Conservation (phyloP, 2,329 filamentous ascomycete species). For the Cercospora janseana region DNA sequence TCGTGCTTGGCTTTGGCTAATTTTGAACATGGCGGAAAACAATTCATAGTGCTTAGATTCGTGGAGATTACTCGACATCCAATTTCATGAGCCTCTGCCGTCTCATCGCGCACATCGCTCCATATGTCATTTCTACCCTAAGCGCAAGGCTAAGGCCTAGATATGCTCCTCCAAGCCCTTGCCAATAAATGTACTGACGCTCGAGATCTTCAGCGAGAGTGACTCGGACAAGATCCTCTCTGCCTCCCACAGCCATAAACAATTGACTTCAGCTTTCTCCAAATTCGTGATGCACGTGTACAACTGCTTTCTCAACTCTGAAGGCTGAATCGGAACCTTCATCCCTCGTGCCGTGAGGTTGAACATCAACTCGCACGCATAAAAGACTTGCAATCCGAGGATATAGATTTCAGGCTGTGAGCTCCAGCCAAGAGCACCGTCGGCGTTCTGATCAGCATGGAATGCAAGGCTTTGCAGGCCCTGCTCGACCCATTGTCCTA, state of each 20-base stretch:
- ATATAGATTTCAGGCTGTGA: slow-evolving; percentile 65
- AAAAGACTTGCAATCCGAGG: slow-evolving; percentile 51
- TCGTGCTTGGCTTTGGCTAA: slow-evolving; percentile 31
- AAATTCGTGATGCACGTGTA: slow-evolving; percentile 31
- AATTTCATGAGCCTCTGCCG: no score
- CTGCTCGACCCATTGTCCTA: slow-evolving; percentile 49
- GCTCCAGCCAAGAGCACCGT: slow-evolving; percentile 70
- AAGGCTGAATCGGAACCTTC: slow-evolving; percentile 25
- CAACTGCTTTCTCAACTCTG: slow-evolving; percentile 33
- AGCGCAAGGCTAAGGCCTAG: neutral
- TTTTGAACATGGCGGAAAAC: slow-evolving; percentile 15
- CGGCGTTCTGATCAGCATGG: slow-evolving; percentile 42
- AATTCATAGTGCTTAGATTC: slow-evolving; percentile 6
- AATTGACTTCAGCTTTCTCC: slow-evolving; percentile 32
- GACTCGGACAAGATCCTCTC: slow-evolving; percentile 36
- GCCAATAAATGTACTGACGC: slow-evolving; percentile 3
- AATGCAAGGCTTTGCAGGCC: slow-evolving; percentile 50
- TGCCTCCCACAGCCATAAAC: slow-evolving; percentile 40
- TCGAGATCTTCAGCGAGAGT: slow-evolving; percentile 20
- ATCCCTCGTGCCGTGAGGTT: slow-evolving; percentile 24
- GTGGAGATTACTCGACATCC: no score
- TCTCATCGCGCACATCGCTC: no score
- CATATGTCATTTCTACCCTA: no score
- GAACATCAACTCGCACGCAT: slow-evolving; percentile 43
- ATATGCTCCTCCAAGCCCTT: slow-evolving; percentile 12